phyloP scores from a whole-genome alignment of 2,329 filamentous ascomycete species.

The Penicillium sp. region DNA sequence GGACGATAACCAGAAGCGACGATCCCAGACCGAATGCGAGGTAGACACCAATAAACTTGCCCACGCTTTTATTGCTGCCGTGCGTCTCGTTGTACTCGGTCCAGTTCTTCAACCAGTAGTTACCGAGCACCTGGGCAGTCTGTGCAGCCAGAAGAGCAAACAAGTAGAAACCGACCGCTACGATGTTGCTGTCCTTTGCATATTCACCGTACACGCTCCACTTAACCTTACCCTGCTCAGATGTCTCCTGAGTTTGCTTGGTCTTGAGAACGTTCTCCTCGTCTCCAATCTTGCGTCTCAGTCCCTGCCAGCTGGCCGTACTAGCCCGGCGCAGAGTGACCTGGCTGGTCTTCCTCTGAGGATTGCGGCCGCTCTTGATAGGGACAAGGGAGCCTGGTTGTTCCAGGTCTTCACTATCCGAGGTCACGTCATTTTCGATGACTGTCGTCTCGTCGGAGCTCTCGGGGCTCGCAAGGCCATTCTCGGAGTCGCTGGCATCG shows the following conservation, averaged over 20 bases:
- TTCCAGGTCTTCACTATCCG: slow-evolving; percentile 58
- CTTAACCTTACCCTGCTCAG: slow-evolving; percentile 95
- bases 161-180: slow-evolving; percentile 77
- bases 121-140: slow-evolving; percentile 74
- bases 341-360: slow-evolving; percentile 62
- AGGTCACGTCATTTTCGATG: slow-evolving; percentile 48
- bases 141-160: slow-evolving; percentile 73
- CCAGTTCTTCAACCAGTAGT: slow-evolving; percentile 92
- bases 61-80: slow-evolving; percentile 68
- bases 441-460: slow-evolving; percentile 56
- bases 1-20: slow-evolving; percentile 76
- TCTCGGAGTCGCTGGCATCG: slow-evolving; percentile 52
- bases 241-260: slow-evolving; percentile 79
- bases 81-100: slow-evolving; percentile 68
- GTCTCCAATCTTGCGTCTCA: slow-evolving; percentile 76
- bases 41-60: slow-evolving; percentile 91
- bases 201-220: slow-evolving; percentile 95
- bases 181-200: slow-evolving; percentile 85
- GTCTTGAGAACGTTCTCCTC: slow-evolving; percentile 71
- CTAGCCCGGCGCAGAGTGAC: slow-evolving; percentile 83
- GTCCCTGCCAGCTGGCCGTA: slow-evolving; percentile 81
- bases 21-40: slow-evolving; percentile 90
- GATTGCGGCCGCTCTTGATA: slow-evolving; percentile 60
- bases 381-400: slow-evolving; percentile 74
- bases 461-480: slow-evolving; percentile 66